Evolutionary conservation across 2,329 filamentous ascomycete species (phyloP).

Genomic region (Fusarium staphyleae): DNA sequence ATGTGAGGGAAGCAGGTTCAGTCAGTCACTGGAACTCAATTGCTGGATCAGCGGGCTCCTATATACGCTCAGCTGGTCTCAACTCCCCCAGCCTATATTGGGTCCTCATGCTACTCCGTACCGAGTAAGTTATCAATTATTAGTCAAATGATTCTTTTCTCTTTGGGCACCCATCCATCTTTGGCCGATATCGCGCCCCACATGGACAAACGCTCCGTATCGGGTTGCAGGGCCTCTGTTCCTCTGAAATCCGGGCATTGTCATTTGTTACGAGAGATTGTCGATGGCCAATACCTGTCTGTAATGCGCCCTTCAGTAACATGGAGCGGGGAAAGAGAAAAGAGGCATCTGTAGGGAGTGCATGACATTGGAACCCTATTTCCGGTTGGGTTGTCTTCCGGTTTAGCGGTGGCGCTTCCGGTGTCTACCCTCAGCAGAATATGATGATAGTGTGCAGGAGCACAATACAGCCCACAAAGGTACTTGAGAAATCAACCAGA

Average conservation of each 20-base stretch:
- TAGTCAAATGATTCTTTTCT: constrained; percentile 17
- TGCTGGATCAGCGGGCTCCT: constrained; percentile 15
- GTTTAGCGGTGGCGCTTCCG: background rate
- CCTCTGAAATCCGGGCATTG: constrained; percentile 4
- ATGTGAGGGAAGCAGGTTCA: background rate
- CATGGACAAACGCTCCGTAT: constrained; percentile 14
- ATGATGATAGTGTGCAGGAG: background rate
- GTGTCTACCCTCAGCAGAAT: constrained; percentile 4
- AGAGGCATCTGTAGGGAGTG: background rate
- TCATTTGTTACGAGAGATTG: constrained; percentile 11
- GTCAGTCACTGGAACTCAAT: background rate
- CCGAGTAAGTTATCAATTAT: no score
- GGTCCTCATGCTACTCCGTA: background rate
- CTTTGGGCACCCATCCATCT: constrained; percentile 16
- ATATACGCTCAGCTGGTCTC: constrained; percentile 25
- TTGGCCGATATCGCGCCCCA: constrained; percentile 35
- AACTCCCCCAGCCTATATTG: constrained; percentile 1
- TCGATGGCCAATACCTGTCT: background rate
- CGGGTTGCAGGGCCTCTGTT: constrained; percentile 7
- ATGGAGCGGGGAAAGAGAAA: background rate
- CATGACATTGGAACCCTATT: background rate
- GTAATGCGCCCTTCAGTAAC: constrained; percentile 16
- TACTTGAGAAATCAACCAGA: background rate
- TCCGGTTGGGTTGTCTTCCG: background rate
- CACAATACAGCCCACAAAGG: background rate